phyloP scores from a whole-genome alignment of 2,329 filamentous ascomycete genomes.

The Aspergillus calidoustus region DNA sequence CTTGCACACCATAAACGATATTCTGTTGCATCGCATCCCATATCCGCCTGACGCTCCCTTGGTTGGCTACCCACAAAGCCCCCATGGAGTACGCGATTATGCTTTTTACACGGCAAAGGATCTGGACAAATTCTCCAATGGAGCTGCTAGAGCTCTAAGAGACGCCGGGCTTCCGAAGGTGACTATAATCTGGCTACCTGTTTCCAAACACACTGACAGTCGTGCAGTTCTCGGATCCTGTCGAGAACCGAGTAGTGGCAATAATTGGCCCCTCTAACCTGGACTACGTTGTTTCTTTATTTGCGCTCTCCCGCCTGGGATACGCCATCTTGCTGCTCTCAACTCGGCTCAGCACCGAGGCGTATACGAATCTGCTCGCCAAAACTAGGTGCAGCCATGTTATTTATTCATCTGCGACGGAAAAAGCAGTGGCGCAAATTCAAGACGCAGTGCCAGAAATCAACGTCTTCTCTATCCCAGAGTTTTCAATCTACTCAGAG shows the following conservation, averaged over 20 bases:
- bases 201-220: neutral
- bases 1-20: conserved; percentile 16
- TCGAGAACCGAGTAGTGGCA: conserved; percentile 47
- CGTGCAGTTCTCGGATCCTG: conserved; percentile 7
- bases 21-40: conserved; percentile 13
- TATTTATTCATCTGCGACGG: conserved; percentile 19
- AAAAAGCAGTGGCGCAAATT: conserved; percentile 15
- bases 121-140: conserved; percentile 18
- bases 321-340: conserved; percentile 61
- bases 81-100: conserved; percentile 19
- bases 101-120: conserved; percentile 17
- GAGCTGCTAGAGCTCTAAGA: conserved; percentile 7
- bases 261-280: conserved; percentile 60
- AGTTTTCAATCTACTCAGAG: conserved; percentile 1
- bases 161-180: conserved; percentile 12
- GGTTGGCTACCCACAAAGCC: conserved; percentile 18
- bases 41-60: conserved; percentile 12
- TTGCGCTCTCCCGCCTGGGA: conserved; percentile 61
- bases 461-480: conserved; percentile 7
- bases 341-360: conserved; percentile 56
- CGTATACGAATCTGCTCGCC: conserved; percentile 53
- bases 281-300: conserved; percentile 59
- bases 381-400: conserved; percentile 41
- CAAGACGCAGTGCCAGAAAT: neutral
- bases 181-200: neutral